Conservation (phyloP, 805 yeast species). For the Yarrowia alimentaria region DNA sequence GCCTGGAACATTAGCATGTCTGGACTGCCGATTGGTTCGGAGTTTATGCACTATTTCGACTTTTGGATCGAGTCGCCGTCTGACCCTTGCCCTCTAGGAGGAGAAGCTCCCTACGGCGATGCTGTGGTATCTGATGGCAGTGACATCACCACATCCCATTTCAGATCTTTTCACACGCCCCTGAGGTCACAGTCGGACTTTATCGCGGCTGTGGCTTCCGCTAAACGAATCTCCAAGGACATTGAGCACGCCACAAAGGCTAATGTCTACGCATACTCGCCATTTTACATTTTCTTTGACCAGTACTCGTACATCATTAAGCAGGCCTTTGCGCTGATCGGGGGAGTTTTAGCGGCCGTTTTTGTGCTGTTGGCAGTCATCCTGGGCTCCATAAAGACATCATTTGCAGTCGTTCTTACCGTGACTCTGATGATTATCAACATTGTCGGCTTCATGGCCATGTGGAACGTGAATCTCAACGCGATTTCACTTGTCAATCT, state of each 20-base stretch:
- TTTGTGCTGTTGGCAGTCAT: constrained; percentile 54
- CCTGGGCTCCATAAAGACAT: constrained; percentile 64
- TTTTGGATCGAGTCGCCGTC: constrained; percentile 84
- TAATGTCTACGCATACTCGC: constrained; percentile 83
- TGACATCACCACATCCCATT: constrained; percentile 56
- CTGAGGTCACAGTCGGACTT: constrained; percentile 80
- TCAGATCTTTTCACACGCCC: constrained; percentile 77
- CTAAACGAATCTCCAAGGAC: constrained; percentile 63
- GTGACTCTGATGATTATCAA: constrained; percentile 65
- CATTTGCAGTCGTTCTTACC: constrained; percentile 55
- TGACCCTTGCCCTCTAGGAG: constrained; percentile 92
- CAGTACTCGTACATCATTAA: constrained; percentile 70
- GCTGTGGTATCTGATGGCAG: constrained; percentile 50
- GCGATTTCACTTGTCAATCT: constrained; percentile 88
- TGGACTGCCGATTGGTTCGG: constrained; percentile 75
- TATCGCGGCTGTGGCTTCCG: constrained; percentile 72
- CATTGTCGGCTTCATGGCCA: constrained; percentile 76
- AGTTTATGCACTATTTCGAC: constrained; percentile 67
- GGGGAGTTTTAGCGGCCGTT: constrained; percentile 51
- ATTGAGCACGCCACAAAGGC: constrained; percentile 42
- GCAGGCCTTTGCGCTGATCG: constrained; percentile 56
- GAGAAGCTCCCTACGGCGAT: constrained; percentile 82
- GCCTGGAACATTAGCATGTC: constrained; percentile 71
- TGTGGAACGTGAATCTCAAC: constrained; percentile 74
- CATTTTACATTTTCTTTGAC: constrained; percentile 88